A percentile compares a stretch with the other conserved stretches of the same genome.
These are phyloP conservation scores for Cyclotella atomus DNA, from an alignment of 108 stramenopile species.

Conservation along the genomic window DNA sequence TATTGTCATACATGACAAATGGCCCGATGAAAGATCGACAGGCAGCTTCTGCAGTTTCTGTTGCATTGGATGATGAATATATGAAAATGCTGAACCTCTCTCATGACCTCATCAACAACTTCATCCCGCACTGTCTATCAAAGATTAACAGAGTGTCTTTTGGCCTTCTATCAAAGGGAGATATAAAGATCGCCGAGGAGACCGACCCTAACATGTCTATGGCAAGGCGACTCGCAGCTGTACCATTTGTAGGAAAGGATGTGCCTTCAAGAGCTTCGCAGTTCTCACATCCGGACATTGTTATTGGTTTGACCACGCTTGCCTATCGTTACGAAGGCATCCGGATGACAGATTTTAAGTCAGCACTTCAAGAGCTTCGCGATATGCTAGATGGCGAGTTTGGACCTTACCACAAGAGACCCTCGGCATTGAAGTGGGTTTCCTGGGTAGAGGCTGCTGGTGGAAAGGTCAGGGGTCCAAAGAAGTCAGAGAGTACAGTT, in stretches of 20 bases:
- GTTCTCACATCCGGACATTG: slow-evolving; percentile 98
- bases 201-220: slow-evolving; percentile 88
- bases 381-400: slow-evolving; percentile 94
- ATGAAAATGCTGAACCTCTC: slow-evolving; percentile 98
- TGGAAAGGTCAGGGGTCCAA: slow-evolving; percentile 92
- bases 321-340: slow-evolving; percentile 98
- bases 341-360: slow-evolving; percentile 89
- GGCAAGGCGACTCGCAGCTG: slow-evolving; percentile 91
- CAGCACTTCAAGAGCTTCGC: slow-evolving; percentile 84
- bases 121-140: slow-evolving; percentile 90
- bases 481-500: slow-evolving; percentile 67
- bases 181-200: slow-evolving; percentile 76
- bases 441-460: slow-evolving; percentile 96
- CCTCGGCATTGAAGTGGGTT: slow-evolving; percentile 88
- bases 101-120: slow-evolving; percentile 91
- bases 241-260: slow-evolving; percentile 99
- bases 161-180: slow-evolving; percentile 83
- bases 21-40: slow-evolving; percentile 79
- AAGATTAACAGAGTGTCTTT: slow-evolving; percentile 99
- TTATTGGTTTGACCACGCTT: slow-evolving; percentile 95
- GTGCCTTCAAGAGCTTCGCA: slow-evolving; percentile 97
- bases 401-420: slow-evolving; percentile 95
- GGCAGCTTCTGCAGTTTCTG: slow-evolving; percentile 87
- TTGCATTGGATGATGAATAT: slow-evolving; percentile 95
- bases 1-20: slow-evolving; percentile 92